These are phyloP conservation scores for Apiotrichum laibachii DNA, from an alignment of 1,284 basidiomycete species.

Conservation along the genomic window DNA sequence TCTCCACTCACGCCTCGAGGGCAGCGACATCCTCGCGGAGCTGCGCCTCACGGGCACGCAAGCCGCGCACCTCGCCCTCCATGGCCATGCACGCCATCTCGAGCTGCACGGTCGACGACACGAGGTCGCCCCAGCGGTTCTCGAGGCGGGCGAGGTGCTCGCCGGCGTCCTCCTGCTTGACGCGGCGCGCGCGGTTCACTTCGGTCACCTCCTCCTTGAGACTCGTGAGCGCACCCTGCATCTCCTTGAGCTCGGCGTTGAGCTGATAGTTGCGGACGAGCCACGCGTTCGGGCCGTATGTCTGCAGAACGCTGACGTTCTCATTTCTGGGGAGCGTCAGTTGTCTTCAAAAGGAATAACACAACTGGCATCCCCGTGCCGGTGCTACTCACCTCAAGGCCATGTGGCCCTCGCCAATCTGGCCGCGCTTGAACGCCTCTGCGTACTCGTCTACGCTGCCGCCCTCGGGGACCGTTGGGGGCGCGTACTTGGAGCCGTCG, in stretches of 20 bases:
- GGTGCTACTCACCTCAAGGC: slow-evolving; percentile 72
- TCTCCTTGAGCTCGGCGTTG: slow-evolving; percentile 70
- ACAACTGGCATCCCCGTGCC: too few species aligned
- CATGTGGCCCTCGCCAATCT: slow-evolving; percentile 87
- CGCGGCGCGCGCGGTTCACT: slow-evolving; percentile 81
- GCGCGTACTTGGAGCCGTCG: slow-evolving; percentile 74
- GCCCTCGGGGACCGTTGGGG: slow-evolving; percentile 62
- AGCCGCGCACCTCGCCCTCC: slow-evolving; percentile 45
- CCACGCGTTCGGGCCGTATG: slow-evolving; percentile 88
- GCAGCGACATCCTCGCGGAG: slow-evolving; percentile 40
- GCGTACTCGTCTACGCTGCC: slow-evolving; percentile 76
- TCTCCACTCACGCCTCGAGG: too few species aligned
- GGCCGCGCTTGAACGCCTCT: slow-evolving; percentile 70
- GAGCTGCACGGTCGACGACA: slow-evolving; percentile 46
- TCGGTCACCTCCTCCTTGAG: slow-evolving; percentile 72
- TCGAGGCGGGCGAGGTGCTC: slow-evolving; percentile 45
- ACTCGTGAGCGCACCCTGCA: slow-evolving; percentile 69
- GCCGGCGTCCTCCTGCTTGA: slow-evolving; percentile 54
- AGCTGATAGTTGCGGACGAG: slow-evolving; percentile 83
- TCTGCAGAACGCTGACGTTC: slow-evolving; percentile 79
- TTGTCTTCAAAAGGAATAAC: too few species aligned
- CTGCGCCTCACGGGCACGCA: slow-evolving; percentile 39
- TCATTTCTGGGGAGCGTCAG: slow-evolving; percentile 74
- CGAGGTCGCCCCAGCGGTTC: slow-evolving; percentile 47
- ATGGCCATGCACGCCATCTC: slow-evolving; percentile 50